Evolutionary conservation across 2,329 filamentous ascomycete genomes (phyloP), one percentile per base, ranked within the genome.

Genomic region (Camillea tinctor): DNA sequence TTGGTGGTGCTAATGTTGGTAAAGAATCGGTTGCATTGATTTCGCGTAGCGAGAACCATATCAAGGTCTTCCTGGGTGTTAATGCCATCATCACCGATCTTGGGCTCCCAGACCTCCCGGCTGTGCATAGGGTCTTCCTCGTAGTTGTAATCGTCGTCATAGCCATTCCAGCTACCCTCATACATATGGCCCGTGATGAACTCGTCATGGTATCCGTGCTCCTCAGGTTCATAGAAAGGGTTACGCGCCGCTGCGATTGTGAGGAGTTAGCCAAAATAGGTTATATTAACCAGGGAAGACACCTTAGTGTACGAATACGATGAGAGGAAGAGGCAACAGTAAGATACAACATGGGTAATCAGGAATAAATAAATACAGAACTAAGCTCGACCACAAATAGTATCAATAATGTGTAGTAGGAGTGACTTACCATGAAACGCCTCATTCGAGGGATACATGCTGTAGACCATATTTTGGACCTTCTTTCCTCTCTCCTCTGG

Each of bases 1-100:
- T 50, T 50, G 49, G 49, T 50, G 6, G 6, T 15, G 19, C 36
- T 50, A 5, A 63, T 54, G 13, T 54, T 55, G 36, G 48, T 22
- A 3, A 51, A 36, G 7, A 56, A 54, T 9, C 23, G 52, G 22
- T 53, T 23, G 24, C 60, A 53, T 11, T 57, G 50, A 15, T 53
- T 11, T 2, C 65, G 63, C 23, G 65, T 60, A 22, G 53, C 23
- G 1, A 62, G 24, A 1, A 68, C 58, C 48, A 64, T 63, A 3
- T 55, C 30, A 13, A 66, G 58, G 6, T 67, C 65, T 1, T 56
- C 13, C 49, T 68, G 55, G 49, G 64, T 54, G 19, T 68, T 61
- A 11, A 68, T 67, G 8, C 66, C 67, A 17, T 58, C 49, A 1
- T 69, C 64, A 1, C 64, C 66, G 52, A 69, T 63, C 49, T 66